These are phyloP conservation scores for Blastobotrys malaysiensis DNA, from an alignment of 1,139 yeast genomes.

Conservation along the genomic window DNA sequence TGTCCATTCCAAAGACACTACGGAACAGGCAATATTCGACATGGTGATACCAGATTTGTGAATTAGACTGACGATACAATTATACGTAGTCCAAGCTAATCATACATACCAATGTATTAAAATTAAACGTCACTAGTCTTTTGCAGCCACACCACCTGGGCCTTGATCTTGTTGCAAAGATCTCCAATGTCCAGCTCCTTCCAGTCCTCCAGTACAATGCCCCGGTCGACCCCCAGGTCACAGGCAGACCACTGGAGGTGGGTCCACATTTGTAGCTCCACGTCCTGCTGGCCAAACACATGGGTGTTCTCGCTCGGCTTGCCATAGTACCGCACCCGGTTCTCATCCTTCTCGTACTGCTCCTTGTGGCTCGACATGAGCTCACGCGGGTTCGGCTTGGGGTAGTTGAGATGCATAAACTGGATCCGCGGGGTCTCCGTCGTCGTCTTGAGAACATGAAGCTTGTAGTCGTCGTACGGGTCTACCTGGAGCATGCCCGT, in stretches of 20 bases:
- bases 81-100: no score
- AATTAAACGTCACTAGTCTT: slow-evolving; percentile 16
- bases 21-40: no score
- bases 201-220: slow-evolving; percentile 45
- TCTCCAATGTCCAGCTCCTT: slow-evolving; percentile 39
- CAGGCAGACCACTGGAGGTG: slow-evolving; percentile 55
- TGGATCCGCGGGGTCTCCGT: slow-evolving; percentile 39
- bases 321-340: slow-evolving; percentile 51
- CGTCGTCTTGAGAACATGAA: slow-evolving; percentile 15
- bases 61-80: no score
- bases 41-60: no score
- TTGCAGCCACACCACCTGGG: slow-evolving; percentile 30
- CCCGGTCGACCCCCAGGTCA: slow-evolving; percentile 34
- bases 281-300: slow-evolving; percentile 38
- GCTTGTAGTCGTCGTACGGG: slow-evolving; percentile 52
- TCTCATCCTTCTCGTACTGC: slow-evolving; percentile 36
- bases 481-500: slow-evolving; percentile 79
- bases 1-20: no score
- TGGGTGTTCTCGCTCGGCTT: slow-evolving; percentile 42
- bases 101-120: no score
- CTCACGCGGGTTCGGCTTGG: slow-evolving; percentile 52
- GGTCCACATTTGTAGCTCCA: slow-evolving; percentile 57
- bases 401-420: slow-evolving; percentile 64
- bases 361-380: slow-evolving; percentile 22
- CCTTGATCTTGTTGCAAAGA: slow-evolving; percentile 25